Percentiles rank a stretch among this genome's conserved stretches.
Conservation (phyloP, 768 basidiomycete species). For the Stropharia rugosoannulata region DNA sequence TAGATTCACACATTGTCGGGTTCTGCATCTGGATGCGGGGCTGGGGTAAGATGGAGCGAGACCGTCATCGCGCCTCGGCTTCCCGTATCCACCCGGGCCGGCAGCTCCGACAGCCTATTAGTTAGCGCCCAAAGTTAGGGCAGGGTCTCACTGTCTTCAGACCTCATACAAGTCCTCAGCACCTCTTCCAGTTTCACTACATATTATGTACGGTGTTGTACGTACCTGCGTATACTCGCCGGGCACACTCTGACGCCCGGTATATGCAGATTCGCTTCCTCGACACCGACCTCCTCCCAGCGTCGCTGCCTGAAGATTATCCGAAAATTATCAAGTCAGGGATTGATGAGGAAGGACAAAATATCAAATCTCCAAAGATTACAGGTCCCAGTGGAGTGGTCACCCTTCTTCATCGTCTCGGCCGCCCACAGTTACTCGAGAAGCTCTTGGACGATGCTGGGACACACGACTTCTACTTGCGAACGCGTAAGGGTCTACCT, state of each 20-base stretch:
- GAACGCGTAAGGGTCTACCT: not conserved
- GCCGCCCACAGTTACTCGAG: constrained; percentile 19
- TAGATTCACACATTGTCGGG: too few relatives aligned
- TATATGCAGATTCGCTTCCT: constrained; percentile 17
- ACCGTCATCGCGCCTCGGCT: too few relatives aligned
- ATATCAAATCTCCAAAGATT: constrained; percentile 19
- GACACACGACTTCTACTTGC: constrained; percentile 17
- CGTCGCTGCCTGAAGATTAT: constrained; percentile 18
- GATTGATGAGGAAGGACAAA: constrained; percentile 24
- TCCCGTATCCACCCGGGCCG: too few relatives aligned
- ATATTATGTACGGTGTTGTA: constrained; percentile 16
- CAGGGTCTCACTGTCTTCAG: not conserved
- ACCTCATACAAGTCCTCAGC: not conserved
- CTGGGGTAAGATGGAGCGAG: too few relatives aligned
- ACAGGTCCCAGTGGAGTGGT: constrained; percentile 20
- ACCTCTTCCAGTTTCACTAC: not conserved
- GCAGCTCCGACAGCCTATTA: too few relatives aligned
- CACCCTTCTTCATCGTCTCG: constrained; percentile 19
- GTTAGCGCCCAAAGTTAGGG: too few relatives aligned
- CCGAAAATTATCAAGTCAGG: constrained; percentile 26
- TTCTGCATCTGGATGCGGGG: too few relatives aligned
- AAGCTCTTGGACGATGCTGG: constrained; percentile 19
- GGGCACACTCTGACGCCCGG: too few relatives aligned
- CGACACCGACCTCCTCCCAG: constrained; percentile 21
- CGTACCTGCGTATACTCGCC: not conserved